Evolutionary conservation across 2,329 filamentous ascomycete genomes (phyloP).

Genomic region (Penicillium sp.): DNA sequence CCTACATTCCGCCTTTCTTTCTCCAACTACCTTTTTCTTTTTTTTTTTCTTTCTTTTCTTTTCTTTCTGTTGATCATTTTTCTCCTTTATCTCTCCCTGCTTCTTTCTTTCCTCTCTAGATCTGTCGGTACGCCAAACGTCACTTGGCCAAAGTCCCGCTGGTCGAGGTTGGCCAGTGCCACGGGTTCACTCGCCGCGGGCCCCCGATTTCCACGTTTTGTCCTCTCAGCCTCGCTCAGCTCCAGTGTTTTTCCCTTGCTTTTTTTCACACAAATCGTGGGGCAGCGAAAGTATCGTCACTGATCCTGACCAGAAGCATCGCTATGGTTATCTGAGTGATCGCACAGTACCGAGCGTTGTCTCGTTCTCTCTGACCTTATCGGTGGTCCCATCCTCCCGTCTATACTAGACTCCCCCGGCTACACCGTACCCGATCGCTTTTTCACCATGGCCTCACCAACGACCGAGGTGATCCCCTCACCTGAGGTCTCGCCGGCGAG

Average conservation of each 20-base stretch:
- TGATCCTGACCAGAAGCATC: background rate
- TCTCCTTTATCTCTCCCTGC: background rate
- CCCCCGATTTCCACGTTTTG: background rate
- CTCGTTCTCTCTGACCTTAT: background rate
- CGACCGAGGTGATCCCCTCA: conserved; percentile 32
- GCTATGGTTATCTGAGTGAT: background rate
- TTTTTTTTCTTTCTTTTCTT: background rate
- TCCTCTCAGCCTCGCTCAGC: background rate
- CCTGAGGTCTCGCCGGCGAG: conserved; percentile 37
- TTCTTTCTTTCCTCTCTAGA: background rate
- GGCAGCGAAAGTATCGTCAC: background rate
- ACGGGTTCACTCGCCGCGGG: background rate
- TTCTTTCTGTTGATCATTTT: background rate
- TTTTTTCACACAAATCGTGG: background rate
- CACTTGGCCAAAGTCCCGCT: conserved; percentile 1
- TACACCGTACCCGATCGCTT: background rate
- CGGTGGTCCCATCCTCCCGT: background rate
- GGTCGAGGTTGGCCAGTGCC: background rate
- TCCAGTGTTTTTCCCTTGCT: background rate
- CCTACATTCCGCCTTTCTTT: background rate
- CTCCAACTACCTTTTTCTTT: background rate
- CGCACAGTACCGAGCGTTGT: background rate
- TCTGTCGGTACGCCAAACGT: background rate
- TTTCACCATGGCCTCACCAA: conserved; percentile 31
- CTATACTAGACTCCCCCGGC: background rate